Percentiles rank a stretch among this genome's conserved stretches.
These are phyloP conservation scores for Neoboletus subvelutipes DNA, from an alignment of 768 basidiomycete species.

Conservation along the genomic window DNA sequence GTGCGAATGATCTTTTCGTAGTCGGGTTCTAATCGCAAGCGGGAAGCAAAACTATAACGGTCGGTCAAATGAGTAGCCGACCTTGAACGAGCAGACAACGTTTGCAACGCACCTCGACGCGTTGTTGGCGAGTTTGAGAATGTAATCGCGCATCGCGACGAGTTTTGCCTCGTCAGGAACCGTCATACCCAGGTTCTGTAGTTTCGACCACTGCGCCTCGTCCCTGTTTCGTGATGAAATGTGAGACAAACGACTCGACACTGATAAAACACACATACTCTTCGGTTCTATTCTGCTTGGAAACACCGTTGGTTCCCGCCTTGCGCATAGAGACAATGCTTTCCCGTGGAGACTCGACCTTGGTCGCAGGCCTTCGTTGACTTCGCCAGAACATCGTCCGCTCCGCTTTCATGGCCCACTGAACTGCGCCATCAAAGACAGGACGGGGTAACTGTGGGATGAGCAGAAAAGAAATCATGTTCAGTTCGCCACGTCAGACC, in stretches of 20 bases:
- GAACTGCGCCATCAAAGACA: slow-evolving; percentile 80
- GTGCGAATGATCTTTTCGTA: slow-evolving; percentile 62
- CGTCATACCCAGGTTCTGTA: slow-evolving; percentile 89
- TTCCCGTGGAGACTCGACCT: slow-evolving; percentile 67
- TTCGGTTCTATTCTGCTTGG: slow-evolving; percentile 61
- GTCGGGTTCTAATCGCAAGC: slow-evolving; percentile 62
- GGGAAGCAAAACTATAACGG: slow-evolving; percentile 58
- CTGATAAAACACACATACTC: slow-evolving; percentile 54
- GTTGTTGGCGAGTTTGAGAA: slow-evolving; percentile 77
- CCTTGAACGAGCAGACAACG: neutral
- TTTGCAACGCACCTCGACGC: slow-evolving; percentile 59
- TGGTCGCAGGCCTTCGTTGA: slow-evolving; percentile 45
- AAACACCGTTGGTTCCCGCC: slow-evolving; percentile 35
- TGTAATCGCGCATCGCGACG: slow-evolving; percentile 85
- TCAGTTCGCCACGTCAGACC: neutral
- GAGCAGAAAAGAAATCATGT: neutral
- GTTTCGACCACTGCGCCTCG: slow-evolving; percentile 66
- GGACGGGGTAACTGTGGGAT: slow-evolving; percentile 54
- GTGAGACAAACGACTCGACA: neutral
- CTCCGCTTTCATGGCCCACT: slow-evolving; percentile 86
- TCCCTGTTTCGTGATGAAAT: slow-evolving; percentile 50
- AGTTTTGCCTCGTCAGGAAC: slow-evolving; percentile 80
- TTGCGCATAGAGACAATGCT: slow-evolving; percentile 68
- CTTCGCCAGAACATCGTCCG: slow-evolving; percentile 78
- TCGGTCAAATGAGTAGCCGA: slow-evolving; percentile 1